These are phyloP conservation scores for Tulasnella sp. DNA, from an alignment of 768 basidiomycete genomes.

Conservation along the genomic window DNA sequence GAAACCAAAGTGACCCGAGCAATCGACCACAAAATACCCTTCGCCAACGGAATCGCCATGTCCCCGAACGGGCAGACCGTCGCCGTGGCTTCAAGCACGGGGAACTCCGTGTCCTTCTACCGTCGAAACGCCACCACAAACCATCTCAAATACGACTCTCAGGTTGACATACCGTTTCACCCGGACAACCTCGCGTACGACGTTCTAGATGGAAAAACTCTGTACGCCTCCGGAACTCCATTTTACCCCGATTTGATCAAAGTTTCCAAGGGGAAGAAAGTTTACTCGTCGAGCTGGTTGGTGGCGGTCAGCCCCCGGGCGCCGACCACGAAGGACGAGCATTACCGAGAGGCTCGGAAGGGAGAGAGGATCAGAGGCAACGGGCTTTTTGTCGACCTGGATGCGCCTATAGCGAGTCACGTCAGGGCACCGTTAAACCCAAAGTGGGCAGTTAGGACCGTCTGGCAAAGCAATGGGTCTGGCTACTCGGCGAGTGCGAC, in stretches of 20 bases:
- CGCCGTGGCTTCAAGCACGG: slow-evolving; percentile 55
- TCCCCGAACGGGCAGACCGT: slow-evolving; percentile 49
- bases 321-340: slow-evolving; percentile 28
- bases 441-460: slow-evolving; percentile 49
- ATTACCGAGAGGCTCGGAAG: background rate
- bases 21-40: slow-evolving; percentile 44
- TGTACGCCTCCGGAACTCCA: slow-evolving; percentile 65
- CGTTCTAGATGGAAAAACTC: slow-evolving; percentile 34
- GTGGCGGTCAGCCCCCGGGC: slow-evolving; percentile 38
- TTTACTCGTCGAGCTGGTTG: slow-evolving; percentile 56
- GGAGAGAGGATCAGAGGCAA: slow-evolving; percentile 12
- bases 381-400: slow-evolving; percentile 36
- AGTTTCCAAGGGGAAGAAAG: slow-evolving; percentile 45
- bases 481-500: slow-evolving; percentile 25
- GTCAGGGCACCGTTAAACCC: slow-evolving; percentile 40
- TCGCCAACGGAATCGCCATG: slow-evolving; percentile 67
- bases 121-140: slow-evolving; percentile 43
- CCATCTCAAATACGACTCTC: slow-evolving; percentile 40
- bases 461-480: slow-evolving; percentile 68
- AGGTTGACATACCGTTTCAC: slow-evolving; percentile 52
- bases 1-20: slow-evolving; percentile 32
- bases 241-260: slow-evolving; percentile 51
- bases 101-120: slow-evolving; percentile 50
- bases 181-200: slow-evolving; percentile 62
- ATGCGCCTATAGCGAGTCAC: slow-evolving; percentile 47